Conservation (phyloP, 306 rosid species). For the Benincasa hispida region DNA sequence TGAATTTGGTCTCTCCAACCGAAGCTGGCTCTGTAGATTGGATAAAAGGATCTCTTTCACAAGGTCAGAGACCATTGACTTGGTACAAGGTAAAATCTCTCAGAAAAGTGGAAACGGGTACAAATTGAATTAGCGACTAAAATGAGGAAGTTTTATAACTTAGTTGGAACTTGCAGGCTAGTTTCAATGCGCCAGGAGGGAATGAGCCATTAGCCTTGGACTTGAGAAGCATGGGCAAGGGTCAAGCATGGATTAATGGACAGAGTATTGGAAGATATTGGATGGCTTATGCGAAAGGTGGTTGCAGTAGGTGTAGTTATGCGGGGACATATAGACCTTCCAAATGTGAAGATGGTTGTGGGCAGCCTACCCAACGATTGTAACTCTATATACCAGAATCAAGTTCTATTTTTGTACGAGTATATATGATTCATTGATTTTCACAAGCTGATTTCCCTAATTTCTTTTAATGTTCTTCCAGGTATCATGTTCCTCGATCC, state of each 20-base stretch:
- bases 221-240: slow-evolving; percentile 85
- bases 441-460: background rate
- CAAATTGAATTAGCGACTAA: background rate
- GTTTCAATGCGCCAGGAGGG: slow-evolving; percentile 65
- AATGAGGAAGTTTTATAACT: background rate
- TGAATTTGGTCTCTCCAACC: slow-evolving; percentile 55
- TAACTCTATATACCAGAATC: slow-evolving; percentile 11
- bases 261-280: slow-evolving; percentile 93
- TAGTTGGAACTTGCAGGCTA: slow-evolving; percentile 42
- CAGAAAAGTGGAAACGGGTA: background rate
- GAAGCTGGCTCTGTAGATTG: slow-evolving; percentile 63
- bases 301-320: slow-evolving; percentile 55
- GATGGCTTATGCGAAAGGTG: slow-evolving; percentile 76
- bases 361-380: slow-evolving; percentile 91
- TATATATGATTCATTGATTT: background rate
- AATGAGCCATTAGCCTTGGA: slow-evolving; percentile 75
- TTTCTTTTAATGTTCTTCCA: slow-evolving; percentile 17
- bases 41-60: slow-evolving; percentile 37
- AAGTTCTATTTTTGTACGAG: background rate
- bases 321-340: slow-evolving; percentile 50
- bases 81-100: slow-evolving; percentile 64
- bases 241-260: slow-evolving; percentile 98
- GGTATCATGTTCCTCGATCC: slow-evolving; percentile 95
- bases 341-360: slow-evolving; percentile 68
- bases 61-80: slow-evolving; percentile 46